Evolutionary conservation across 495 filamentous ascomycete species (phyloP).

Genomic region (Talaromyces proteolyticus): DNA sequence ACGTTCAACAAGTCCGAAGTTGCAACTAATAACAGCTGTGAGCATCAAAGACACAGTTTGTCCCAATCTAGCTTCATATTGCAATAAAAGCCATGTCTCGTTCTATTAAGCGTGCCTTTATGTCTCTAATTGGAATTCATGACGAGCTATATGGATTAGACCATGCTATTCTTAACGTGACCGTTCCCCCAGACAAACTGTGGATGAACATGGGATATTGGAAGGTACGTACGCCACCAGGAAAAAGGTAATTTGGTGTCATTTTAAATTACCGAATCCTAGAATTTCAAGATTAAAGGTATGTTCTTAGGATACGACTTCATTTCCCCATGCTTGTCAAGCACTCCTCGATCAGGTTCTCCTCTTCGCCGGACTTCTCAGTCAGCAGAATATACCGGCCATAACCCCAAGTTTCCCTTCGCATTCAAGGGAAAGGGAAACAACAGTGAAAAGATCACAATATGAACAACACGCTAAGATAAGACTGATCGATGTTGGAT

Average conservation of each 20-base stretch:
- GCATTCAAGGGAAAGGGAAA: too few relatives aligned
- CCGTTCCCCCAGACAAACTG: constrained; percentile 25
- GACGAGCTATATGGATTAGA: constrained; percentile 26
- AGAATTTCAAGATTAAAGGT: neutral
- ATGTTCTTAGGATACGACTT: constrained; percentile 14
- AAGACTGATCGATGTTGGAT: constrained; percentile 38
- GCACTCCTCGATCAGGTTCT: constrained; percentile 38
- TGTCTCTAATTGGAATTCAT: too few relatives aligned
- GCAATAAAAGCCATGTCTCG: too few relatives aligned
- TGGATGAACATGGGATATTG: constrained; percentile 40
- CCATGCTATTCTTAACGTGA: constrained; percentile 26
- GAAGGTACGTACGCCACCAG: constrained; percentile 15
- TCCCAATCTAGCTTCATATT: too few relatives aligned
- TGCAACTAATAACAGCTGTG: too few relatives aligned
- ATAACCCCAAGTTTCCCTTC: neutral
- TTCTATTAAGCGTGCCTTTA: too few relatives aligned
- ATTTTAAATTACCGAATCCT: neutral
- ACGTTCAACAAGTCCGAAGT: too few relatives aligned
- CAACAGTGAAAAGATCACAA: too few relatives aligned
- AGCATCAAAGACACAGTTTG: too few relatives aligned
- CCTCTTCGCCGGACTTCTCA: constrained; percentile 20
- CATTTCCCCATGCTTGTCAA: constrained; percentile 33
- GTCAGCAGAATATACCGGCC: constrained; percentile 4
- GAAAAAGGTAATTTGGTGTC: neutral
- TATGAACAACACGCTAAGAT: constrained; percentile 6